Conservation (phyloP, 257 asterid genomes). For the Echium plantagineum region DNA sequence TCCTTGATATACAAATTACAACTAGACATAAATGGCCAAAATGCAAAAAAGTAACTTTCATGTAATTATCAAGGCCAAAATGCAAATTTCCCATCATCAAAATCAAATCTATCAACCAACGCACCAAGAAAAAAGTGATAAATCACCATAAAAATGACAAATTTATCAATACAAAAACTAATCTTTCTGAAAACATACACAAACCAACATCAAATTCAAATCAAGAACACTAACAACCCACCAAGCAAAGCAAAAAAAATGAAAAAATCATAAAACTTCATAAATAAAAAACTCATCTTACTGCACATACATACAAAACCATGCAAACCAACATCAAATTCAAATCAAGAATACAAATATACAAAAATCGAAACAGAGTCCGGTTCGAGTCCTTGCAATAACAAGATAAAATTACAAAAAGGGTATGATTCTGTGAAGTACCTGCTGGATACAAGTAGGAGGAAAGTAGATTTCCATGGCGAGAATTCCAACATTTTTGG, state of each 20-base stretch:
- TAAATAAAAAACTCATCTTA: constrained; percentile 5
- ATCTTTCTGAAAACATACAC: neutral
- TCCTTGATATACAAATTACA: too few species aligned
- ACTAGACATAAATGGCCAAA: too few species aligned
- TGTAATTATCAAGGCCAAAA: too few species aligned
- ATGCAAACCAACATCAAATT: neutral
- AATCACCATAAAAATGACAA: neutral
- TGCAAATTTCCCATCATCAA: too few species aligned
- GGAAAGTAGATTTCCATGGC: constrained; percentile 95
- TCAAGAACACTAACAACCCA: neutral
- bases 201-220: constrained; percentile 10
- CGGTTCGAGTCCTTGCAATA: too few species aligned
- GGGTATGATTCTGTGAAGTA: constrained; percentile 6
- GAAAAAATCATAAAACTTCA: neutral
- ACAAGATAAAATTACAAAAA: neutral
- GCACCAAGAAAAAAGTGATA: neutral
- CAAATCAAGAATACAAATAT: neutral
- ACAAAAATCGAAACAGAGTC: neutral
- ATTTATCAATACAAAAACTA: constrained; percentile 3
- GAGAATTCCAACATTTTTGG: constrained; percentile 88
- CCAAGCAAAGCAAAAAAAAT: too few species aligned
- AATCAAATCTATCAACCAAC: neutral
- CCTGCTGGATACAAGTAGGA: constrained; percentile 94
- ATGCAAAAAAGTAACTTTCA: too few species aligned
- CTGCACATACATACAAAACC: neutral